A percentile compares a stretch with the other conserved stretches of the same genome.
Evolutionary conservation across 257 asterid species (phyloP).

Genomic region (Solanum ahanhuiri): DNA sequence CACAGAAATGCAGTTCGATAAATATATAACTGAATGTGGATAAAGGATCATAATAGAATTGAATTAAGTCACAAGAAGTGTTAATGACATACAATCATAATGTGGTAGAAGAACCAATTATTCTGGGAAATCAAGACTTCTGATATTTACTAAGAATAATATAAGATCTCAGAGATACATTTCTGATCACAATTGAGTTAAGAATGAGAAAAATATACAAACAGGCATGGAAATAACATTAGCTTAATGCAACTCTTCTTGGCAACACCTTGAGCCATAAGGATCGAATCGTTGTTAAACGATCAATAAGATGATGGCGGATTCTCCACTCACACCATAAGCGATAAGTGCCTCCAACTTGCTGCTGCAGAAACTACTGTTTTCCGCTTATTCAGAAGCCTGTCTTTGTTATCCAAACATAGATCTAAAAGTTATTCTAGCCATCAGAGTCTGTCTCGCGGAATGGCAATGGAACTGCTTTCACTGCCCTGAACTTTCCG

Average conservation of each 20-base stretch:
- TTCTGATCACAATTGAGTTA: not conserved
- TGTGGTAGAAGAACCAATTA: not conserved
- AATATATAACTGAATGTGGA: not conserved
- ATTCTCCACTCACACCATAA: not conserved
- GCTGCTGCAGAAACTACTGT: not conserved
- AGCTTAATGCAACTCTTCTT: constrained; percentile 1
- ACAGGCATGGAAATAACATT: not conserved
- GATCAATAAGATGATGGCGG: not conserved
- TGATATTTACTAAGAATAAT: constrained; percentile 8
- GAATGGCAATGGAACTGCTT: constrained; percentile 84
- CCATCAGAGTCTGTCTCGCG: constrained; percentile 64
- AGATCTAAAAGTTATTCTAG: constrained; percentile 3
- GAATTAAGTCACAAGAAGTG: not conserved
- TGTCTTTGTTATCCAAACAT: not conserved
- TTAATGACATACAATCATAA: not conserved
- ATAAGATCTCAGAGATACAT: not conserved
- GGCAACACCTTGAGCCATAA: not conserved
- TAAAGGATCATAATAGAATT: not conserved
- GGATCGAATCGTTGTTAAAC: not conserved
- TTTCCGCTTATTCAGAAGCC: constrained; percentile 1
- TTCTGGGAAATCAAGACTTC: not conserved
- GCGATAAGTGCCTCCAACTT: not conserved
- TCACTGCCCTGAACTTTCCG: constrained; percentile 86
- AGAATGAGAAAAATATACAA: constrained; percentile 3
- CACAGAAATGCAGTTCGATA: not conserved